A percentile compares a stretch with the other conserved stretches of the same genome.
These are phyloP conservation scores for Candida coquimbonensis DNA, from an alignment of 805 yeast species.

Conservation along the genomic window DNA sequence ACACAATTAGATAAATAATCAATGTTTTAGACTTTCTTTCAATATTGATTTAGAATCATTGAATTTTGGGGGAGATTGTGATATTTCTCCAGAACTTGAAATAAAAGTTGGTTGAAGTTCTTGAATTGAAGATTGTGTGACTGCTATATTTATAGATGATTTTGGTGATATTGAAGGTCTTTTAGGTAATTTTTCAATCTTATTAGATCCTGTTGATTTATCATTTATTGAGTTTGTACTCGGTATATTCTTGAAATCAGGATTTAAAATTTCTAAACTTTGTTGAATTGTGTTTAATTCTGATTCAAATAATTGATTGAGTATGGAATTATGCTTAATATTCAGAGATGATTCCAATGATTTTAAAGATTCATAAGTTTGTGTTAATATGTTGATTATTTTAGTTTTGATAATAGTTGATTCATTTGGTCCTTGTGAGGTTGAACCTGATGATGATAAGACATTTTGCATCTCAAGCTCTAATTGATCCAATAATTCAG, in stretches of 20 bases:
- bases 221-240: neutral
- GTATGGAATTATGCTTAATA: conserved; percentile 7
- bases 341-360: conserved; percentile 3
- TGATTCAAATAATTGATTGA: conserved; percentile 11
- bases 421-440: neutral
- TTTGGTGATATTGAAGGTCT: neutral
- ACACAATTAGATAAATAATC: too few relatives aligned
- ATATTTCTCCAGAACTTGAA: neutral
- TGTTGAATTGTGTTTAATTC: conserved; percentile 14
- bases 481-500: conserved; percentile 12
- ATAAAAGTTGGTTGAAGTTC: conserved; percentile 1
- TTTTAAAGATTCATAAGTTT: conserved; percentile 1
- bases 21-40: too few relatives aligned
- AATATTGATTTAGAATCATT: neutral
- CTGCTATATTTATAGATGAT: neutral
- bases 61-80: conserved; percentile 2
- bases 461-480: conserved; percentile 10
- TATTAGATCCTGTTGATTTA: neutral
- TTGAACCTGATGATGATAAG: neutral
- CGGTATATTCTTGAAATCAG: neutral
- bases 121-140: neutral
- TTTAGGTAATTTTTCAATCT: neutral
- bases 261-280: conserved; percentile 13
- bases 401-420: conserved; percentile 1
- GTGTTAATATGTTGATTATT: conserved; percentile 1